Base-by-base conservation (phyloP, 805 yeast species). In the Sugiyamaella qingdaonensis region DNA sequence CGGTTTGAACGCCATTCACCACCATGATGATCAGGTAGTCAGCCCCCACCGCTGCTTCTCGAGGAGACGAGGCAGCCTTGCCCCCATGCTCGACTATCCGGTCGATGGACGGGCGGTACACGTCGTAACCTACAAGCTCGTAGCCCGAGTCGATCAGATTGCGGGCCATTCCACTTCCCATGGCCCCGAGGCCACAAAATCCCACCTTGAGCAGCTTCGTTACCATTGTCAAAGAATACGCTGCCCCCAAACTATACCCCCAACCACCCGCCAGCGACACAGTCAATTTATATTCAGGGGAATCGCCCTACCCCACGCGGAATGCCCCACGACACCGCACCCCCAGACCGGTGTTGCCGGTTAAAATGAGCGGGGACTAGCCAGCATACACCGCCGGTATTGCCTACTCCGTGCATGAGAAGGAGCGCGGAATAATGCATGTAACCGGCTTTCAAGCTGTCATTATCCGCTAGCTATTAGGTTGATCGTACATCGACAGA, bases 161-260 rank as follows among this genome's bases (percentile, higher is more conserved):
- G 14, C 27, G 31, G 27, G 54, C 54, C 54, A 51, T 51, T 13
- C 43, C 50, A 16, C 50, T 27, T 24, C 54, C 54, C 54, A 51
- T 51, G 46, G 54, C 54, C 37, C 54, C 54, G 14, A 51, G 50
- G 14, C 54, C 54, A 46, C 51, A 43, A 27, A 51, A 51, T 7
- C 54, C 54, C 10, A 51, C 43, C 21, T 24, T 46, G 14, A 35
- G 49, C 14, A 32, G 35, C 29, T 46, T 27, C 4, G 47, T 8
- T 2, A 50, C 58, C 11, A 63, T 45, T 16, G 29, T 39, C 24
- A 39, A 39, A 21, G 43, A 10, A 39, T 8, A 14, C 4, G 43
- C 13, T 39, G 9, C 19, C 43, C 43, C 43, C 43, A 14, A 39
- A n/a, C 14, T 39, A 19, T 39, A 9, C 19, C 43, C 43, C 43